Conservation (phyloP, 2,329 filamentous ascomycete species). For the Cercospora citrullina region DNA sequence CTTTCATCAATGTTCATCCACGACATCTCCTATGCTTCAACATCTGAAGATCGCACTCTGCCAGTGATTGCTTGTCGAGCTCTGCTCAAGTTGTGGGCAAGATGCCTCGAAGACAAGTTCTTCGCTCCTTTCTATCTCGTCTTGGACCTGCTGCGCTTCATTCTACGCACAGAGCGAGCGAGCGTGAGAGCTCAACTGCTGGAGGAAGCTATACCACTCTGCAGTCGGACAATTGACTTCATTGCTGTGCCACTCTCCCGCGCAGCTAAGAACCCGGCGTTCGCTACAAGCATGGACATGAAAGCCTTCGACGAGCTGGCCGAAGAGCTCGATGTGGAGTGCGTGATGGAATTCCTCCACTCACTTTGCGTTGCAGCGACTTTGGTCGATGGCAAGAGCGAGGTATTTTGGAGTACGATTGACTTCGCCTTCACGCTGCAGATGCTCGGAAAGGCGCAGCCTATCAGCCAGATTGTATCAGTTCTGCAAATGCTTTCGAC, state of each 20-base stretch:
- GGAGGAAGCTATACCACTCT: slow-evolving; percentile 53
- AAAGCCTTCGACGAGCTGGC: slow-evolving; percentile 47
- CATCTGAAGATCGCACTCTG: slow-evolving; percentile 53
- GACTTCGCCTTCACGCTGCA: slow-evolving; percentile 66
- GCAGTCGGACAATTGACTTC: slow-evolving; percentile 52
- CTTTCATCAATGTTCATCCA: slow-evolving; percentile 69
- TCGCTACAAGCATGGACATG: slow-evolving; percentile 26
- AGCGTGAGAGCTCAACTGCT: slow-evolving; percentile 61
- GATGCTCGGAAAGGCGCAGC: slow-evolving; percentile 67
- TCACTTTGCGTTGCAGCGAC: slow-evolving; percentile 59
- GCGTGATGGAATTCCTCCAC: slow-evolving; percentile 67
- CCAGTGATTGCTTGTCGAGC: slow-evolving; percentile 65
- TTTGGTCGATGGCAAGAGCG: slow-evolving; percentile 43
- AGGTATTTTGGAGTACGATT: slow-evolving; percentile 66
- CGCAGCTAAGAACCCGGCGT: slow-evolving; percentile 39
- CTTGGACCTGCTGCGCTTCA: slow-evolving; percentile 63
- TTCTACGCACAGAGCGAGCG: slow-evolving; percentile 62
- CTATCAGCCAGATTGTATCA: slow-evolving; percentile 60
- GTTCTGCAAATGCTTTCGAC: slow-evolving; percentile 68
- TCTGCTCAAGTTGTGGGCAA: slow-evolving; percentile 67
- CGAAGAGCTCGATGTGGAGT: slow-evolving; percentile 63
- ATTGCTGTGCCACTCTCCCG: slow-evolving; percentile 53
- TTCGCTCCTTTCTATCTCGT: slow-evolving; percentile 66
- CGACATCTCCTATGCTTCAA: slow-evolving; percentile 58
- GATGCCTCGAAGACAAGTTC: slow-evolving; percentile 64